These are phyloP conservation scores for Dendrobium nobile DNA, from an alignment of 106 monocot genomes.

Conservation along the genomic window DNA sequence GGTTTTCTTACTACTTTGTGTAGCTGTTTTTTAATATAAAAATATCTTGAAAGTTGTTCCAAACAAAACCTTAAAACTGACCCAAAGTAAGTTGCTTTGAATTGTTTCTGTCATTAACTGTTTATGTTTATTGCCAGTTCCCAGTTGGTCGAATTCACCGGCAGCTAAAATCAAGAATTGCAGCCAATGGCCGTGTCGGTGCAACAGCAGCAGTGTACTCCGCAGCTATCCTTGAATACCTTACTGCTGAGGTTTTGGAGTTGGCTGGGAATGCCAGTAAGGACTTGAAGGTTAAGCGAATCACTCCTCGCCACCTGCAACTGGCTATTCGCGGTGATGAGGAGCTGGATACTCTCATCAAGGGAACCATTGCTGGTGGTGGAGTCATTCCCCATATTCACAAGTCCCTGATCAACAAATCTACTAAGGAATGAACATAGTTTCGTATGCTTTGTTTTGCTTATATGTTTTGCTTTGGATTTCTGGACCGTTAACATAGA, in stretches of 20 bases:
- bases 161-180: conserved; percentile 36
- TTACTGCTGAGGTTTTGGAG: conserved; percentile 51
- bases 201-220: conserved; percentile 47
- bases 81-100: too few species aligned
- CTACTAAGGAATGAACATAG: conserved; percentile 34
- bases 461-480: not conserved
- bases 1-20: too few species aligned
- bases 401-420: conserved; percentile 61
- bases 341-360: conserved; percentile 56
- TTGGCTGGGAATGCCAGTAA: conserved; percentile 54
- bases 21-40: too few species aligned
- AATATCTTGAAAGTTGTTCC: too few species aligned
- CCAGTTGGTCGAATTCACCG: conserved; percentile 51
- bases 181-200: conserved; percentile 40
- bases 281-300: conserved; percentile 54
- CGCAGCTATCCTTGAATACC: conserved; percentile 48
- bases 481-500: not conserved
- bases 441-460: not conserved
- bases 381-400: conserved; percentile 60
- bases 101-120: not conserved
- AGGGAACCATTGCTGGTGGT: conserved; percentile 51
- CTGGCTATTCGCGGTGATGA: conserved; percentile 51
- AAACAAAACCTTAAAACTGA: too few species aligned
- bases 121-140: conserved; percentile 15
- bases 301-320: conserved; percentile 55